phyloP scores from a whole-genome alignment of 257 asterid species.

The Nemophila menziesii region DNA sequence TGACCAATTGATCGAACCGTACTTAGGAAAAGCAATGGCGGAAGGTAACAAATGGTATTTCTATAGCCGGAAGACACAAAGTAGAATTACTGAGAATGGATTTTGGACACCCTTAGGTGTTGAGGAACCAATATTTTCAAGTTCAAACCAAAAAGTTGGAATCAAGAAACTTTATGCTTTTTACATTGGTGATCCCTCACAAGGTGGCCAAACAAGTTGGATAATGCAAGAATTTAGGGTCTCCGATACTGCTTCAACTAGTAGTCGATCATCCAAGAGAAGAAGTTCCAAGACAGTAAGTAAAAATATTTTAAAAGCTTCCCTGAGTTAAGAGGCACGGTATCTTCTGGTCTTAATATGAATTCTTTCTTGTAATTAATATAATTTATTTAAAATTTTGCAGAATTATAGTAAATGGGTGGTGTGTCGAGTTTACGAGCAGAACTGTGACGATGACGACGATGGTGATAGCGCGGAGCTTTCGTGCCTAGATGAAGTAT shows the following conservation, averaged over 20 bases:
- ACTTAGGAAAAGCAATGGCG: constrained; percentile 77
- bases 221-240: constrained; percentile 73
- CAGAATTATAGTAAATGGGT: constrained; percentile 90
- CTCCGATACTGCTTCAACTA: constrained; percentile 30
- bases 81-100: constrained; percentile 56
- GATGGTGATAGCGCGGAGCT: constrained; percentile 69
- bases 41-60: constrained; percentile 93
- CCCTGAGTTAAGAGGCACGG: not conserved
- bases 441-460: constrained; percentile 25
- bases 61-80: constrained; percentile 74
- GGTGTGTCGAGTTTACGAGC: constrained; percentile 70
- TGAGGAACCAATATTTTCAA: constrained; percentile 61
- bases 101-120: constrained; percentile 61
- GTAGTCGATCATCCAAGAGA: constrained; percentile 39
- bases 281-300: constrained; percentile 47
- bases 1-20: constrained; percentile 3
- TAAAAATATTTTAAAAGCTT: not conserved
- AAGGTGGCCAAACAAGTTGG: constrained; percentile 67
- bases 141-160: constrained; percentile 40
- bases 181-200: constrained; percentile 50
- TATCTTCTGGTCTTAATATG: not conserved
- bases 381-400: not conserved
- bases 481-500: constrained; percentile 95
- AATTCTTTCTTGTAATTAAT: not conserved
- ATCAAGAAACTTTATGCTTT: constrained; percentile 51